A percentile compares a stretch with the other conserved stretches of the same genome.
Evolutionary conservation across 805 yeast genomes (phyloP).

Genomic region (Priceomyces castillae): DNA sequence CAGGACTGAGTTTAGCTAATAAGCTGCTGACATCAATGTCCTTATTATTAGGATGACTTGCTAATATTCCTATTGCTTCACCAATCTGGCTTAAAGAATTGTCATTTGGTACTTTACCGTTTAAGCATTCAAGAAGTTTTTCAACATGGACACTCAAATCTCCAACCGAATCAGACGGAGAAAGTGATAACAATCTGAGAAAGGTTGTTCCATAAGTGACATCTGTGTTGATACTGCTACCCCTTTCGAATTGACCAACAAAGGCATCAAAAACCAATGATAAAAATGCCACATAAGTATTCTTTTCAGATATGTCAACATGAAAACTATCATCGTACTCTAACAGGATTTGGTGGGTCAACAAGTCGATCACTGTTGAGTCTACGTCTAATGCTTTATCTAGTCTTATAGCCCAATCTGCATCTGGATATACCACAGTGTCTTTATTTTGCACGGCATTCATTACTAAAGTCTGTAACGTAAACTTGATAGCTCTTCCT

Average conservation of each 20-base stretch:
- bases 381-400: conserved; percentile 70
- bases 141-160: conserved; percentile 16
- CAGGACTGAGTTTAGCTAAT: conserved; percentile 6
- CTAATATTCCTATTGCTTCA: conserved; percentile 47
- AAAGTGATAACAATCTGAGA: conserved; percentile 29
- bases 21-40: conserved; percentile 8
- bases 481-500: conserved; percentile 48
- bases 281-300: conserved; percentile 23
- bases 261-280: conserved; percentile 37
- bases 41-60: conserved; percentile 35
- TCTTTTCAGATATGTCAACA: conserved; percentile 12
- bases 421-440: conserved; percentile 64
- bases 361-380: conserved; percentile 38
- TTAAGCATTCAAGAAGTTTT: conserved; percentile 23
- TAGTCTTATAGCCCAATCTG: conserved; percentile 68
- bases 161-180: conserved; percentile 26
- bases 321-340: conserved; percentile 17
- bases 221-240: conserved; percentile 16
- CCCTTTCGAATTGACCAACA: conserved; percentile 18
- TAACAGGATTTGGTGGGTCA: conserved; percentile 19
- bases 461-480: conserved; percentile 60
- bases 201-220: conserved; percentile 36
- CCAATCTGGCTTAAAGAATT: conserved; percentile 33
- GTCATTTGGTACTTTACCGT: conserved; percentile 20
- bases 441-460: conserved; percentile 51